Evolutionary conservation across 2,329 filamentous ascomycete species (phyloP).

Genomic region (Tolypocladium sp.): DNA sequence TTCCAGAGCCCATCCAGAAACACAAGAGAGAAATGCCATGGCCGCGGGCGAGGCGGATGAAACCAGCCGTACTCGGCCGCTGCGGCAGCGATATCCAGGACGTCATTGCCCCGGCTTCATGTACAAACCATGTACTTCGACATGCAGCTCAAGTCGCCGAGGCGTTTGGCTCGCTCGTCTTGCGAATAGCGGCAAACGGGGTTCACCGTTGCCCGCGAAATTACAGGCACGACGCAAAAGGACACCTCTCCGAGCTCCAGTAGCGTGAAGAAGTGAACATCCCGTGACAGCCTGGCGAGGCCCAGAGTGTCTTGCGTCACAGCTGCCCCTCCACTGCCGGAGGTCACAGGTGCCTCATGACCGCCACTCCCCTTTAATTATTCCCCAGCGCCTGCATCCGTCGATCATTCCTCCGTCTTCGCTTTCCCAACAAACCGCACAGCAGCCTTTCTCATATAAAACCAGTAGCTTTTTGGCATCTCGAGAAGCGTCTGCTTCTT

Average conservation of each 20-base stretch:
- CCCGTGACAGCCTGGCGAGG: not conserved
- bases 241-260: not conserved
- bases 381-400: not conserved
- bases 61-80: not conserved
- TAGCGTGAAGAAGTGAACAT: not conserved
- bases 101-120: not conserved
- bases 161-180: not conserved
- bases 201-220: not conserved
- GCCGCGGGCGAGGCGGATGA: no score
- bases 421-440: not conserved
- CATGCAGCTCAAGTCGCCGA: not conserved
- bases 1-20: not conserved
- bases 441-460: not conserved
- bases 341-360: not conserved
- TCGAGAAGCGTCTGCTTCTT: not conserved
- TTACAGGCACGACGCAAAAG: no score
- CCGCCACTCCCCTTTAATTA: not conserved
- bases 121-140: not conserved
- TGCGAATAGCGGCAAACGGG: not conserved
- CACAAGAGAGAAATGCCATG: not conserved
- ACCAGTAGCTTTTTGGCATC: not conserved
- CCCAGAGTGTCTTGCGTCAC: slow-evolving; percentile 3
- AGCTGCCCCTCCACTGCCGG: not conserved
- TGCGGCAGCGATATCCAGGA: not conserved
- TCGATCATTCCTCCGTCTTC: not conserved